Evolutionary conservation across 345 rosid species (phyloP), one percentile per base, ranked within the genome.

Genomic region (Lepidium africanum): DNA sequence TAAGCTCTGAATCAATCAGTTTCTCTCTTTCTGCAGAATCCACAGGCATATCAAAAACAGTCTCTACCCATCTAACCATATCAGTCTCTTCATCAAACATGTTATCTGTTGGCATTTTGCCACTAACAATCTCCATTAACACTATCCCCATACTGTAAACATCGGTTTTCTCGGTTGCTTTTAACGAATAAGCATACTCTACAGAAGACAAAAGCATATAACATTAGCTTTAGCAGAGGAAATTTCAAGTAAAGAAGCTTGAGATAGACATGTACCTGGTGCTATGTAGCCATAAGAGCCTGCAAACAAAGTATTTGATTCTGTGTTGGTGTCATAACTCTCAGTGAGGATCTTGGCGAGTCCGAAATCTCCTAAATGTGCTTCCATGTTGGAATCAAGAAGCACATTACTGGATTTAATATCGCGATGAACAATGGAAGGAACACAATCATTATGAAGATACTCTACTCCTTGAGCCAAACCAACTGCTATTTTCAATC

Each of bases 201-300:
- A 80, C 23, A 27, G 61, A 60, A 16, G 37, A 59, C 13, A 16
- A 21, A 27, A 27, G 6, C 32, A 27, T 1, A 39, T 46, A 7
- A 56, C 53, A 27, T 71, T 17, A 66, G 73, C 23, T 23, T 53
- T 10, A 9, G 46, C 2, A 38, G 23, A 43, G 10, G 16, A 43
- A 42, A 65, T 5, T 3, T 0, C 10, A 47, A 42, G 21, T 17
- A 9, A 12, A 35, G 37, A 45, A 9, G 17, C 71, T 36, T 9
- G 58, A 61, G 65, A 61, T 32, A 68, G 42, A 52, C 2, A 11
- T 11, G 6, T 85, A 90, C 98, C 97, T 76, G 99, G 97, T 0
- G 99, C 99, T 6, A 86, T 86, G 79, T 94, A 94, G 40, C 96
- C 99, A 1, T 87, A 91, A 15, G 99, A 94, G 9, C 97, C 97